These are phyloP conservation scores for Ascobolus immersus DNA, from an alignment of 495 filamentous ascomycete species.

Conservation along the genomic window DNA sequence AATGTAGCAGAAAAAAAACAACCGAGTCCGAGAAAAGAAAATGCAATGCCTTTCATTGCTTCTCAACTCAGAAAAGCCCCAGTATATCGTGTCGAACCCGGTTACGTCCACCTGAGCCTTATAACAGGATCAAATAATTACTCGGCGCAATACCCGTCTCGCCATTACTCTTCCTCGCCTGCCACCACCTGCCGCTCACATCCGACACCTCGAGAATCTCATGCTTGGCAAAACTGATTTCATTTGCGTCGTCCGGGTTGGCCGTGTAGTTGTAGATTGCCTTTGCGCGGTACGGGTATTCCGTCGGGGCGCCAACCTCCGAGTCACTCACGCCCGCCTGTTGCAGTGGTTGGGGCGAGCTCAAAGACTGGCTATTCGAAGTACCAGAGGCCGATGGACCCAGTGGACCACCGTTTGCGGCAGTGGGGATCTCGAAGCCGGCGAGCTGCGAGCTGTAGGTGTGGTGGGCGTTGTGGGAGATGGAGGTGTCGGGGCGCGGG, in stretches of 20 bases:
- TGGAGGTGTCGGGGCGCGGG: slow-evolving; percentile 53
- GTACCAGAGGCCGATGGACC: slow-evolving; percentile 20
- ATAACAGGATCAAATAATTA: slow-evolving; percentile 94
- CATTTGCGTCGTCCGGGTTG: slow-evolving; percentile 92
- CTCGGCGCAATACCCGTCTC: slow-evolving; percentile 94
- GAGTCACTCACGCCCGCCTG: slow-evolving; percentile 21
- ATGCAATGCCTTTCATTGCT: no score
- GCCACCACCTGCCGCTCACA: slow-evolving; percentile 96
- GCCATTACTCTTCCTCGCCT: slow-evolving; percentile 80
- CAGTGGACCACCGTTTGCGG: slow-evolving; percentile 23
- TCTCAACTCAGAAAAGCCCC: no score
- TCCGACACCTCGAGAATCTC: slow-evolving; percentile 93
- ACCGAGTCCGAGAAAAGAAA: no score
- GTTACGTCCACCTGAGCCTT: no score
- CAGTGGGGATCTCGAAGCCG: slow-evolving; percentile 68
- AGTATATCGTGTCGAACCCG: no score
- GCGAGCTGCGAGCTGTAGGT: slow-evolving; percentile 92
- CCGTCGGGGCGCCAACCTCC: slow-evolving; percentile 57
- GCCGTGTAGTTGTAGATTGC: slow-evolving; percentile 97
- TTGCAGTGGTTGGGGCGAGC: slow-evolving; percentile 13
- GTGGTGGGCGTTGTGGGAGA: slow-evolving; percentile 51
- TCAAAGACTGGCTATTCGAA: slow-evolving; percentile 15
- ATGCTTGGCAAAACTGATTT: slow-evolving; percentile 90
- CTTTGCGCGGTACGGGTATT: slow-evolving; percentile 92
- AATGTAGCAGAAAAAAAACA: no score